phyloP scores from a whole-genome alignment of 805 yeast species.

The Cyberlindnera saturnus region DNA sequence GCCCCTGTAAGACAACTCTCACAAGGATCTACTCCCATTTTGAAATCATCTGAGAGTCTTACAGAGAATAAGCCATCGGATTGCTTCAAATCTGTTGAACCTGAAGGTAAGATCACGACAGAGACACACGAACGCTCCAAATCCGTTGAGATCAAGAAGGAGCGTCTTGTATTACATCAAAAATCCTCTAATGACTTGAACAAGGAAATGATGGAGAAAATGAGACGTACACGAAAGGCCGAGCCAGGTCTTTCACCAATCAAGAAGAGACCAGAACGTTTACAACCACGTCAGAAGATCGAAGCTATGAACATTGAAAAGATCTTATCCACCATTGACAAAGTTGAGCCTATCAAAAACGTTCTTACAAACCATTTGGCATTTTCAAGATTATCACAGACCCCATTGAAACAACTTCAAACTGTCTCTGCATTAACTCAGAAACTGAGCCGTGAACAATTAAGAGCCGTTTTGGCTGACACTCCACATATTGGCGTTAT shows the following conservation, averaged over 20 bases:
- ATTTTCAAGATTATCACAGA: constrained; percentile 79
- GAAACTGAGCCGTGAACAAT: constrained; percentile 36
- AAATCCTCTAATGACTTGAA: constrained; percentile 15
- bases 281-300: constrained; percentile 22
- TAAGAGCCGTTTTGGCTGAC: constrained; percentile 38
- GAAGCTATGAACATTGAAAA: constrained; percentile 24
- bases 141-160: constrained; percentile 4
- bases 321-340: constrained; percentile 29
- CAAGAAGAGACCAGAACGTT: constrained; percentile 21
- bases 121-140: constrained; percentile 7
- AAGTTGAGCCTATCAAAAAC: constrained; percentile 50
- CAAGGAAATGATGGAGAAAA: constrained; percentile 3
- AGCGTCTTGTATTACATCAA: constrained; percentile 9
- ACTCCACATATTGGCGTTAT: constrained; percentile 77
- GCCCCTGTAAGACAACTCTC: constrained; percentile 11
- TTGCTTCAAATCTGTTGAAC: constrained; percentile 11
- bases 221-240: constrained; percentile 24
- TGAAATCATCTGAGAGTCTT: constrained; percentile 3
- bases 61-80: neutral
- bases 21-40: constrained; percentile 8
- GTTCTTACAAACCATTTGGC: constrained; percentile 81
- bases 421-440: constrained; percentile 54
- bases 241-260: constrained; percentile 26
- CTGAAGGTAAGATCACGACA: neutral
- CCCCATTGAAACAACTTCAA: constrained; percentile 70